These are phyloP conservation scores for Trametes hirsuta DNA, from an alignment of 1,284 basidiomycete species.

Conservation along the genomic window DNA sequence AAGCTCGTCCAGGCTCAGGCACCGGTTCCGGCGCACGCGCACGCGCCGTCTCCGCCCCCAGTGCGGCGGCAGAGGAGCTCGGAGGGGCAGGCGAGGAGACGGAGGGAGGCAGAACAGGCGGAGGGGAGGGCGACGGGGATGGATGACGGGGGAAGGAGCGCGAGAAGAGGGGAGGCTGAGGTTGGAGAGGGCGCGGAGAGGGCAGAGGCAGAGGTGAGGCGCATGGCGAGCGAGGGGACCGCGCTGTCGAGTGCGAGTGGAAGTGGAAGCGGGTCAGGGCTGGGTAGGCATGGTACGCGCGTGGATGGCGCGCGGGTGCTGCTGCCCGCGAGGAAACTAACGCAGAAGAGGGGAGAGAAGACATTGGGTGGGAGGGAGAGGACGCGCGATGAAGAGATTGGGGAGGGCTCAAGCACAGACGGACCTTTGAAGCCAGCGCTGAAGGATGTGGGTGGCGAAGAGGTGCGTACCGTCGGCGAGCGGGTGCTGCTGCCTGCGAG, in stretches of 20 bases:
- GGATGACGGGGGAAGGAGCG: neutral
- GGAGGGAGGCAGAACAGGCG: neutral
- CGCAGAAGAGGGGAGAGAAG: conserved; percentile 3
- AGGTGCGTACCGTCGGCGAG: conserved; percentile 6
- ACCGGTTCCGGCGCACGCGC: neutral
- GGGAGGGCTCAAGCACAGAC: neutral
- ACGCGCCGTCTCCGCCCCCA: neutral
- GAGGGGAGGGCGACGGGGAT: neutral
- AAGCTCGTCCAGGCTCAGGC: neutral
- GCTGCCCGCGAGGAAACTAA: conserved; percentile 16
- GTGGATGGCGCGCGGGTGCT: conserved; percentile 20
- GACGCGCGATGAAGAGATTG: neutral
- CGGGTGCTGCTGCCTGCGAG: conserved; percentile 15
- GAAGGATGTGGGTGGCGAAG: neutral
- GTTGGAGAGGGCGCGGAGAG: neutral
- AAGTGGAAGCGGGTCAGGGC: too few relatives aligned
- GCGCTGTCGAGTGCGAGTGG: conserved; percentile 3
- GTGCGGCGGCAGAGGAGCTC: conserved; percentile 6
- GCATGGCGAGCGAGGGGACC: conserved; percentile 16
- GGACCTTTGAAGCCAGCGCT: neutral
- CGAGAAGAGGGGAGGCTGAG: neutral
- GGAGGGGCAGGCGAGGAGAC: conserved; percentile 5
- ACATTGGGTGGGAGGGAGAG: neutral
- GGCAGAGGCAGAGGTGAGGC: conserved; percentile 11
- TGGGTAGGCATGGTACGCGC: conserved; percentile 8